phyloP scores from a whole-genome alignment of 2,329 filamentous ascomycete genomes.

The Calonectria multiphialidica region DNA sequence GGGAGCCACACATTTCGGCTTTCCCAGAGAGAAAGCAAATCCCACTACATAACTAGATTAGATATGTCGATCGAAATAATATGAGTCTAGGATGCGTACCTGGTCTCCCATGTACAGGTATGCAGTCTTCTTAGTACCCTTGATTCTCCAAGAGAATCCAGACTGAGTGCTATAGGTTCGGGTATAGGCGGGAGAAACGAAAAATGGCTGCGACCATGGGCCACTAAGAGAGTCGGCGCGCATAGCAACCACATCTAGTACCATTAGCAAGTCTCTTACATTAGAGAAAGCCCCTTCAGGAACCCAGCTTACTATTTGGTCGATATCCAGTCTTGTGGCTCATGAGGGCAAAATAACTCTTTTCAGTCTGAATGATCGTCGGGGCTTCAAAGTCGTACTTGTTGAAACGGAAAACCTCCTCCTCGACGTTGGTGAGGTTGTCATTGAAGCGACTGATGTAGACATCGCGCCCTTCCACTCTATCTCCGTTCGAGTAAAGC shows the following conservation, averaged over 20 bases:
- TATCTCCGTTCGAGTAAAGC: slow-evolving; percentile 71
- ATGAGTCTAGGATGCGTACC: slow-evolving; percentile 20
- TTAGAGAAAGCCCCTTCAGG: fast-evolving
- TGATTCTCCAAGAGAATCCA: slow-evolving; percentile 61
- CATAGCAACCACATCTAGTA: slow-evolving; percentile 63
- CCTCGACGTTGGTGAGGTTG: slow-evolving; percentile 62
- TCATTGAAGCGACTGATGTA: slow-evolving; percentile 68
- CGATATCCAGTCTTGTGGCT: slow-evolving; percentile 73
- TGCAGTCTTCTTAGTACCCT: slow-evolving; percentile 58
- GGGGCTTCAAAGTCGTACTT: slow-evolving; percentile 73
- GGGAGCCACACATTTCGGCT: slow-evolving; percentile 69
- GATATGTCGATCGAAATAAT: fast-evolving
- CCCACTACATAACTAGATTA: slow-evolving; percentile 51
- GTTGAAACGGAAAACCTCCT: slow-evolving; percentile 66
- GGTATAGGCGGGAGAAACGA: slow-evolving; percentile 61
- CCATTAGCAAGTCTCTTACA: neutral
- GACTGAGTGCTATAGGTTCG: slow-evolving; percentile 65
- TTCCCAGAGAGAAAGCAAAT: slow-evolving; percentile 65
- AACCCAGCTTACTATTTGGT: slow-evolving; percentile 59
- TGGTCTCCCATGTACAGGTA: slow-evolving; percentile 63
- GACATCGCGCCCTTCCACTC: slow-evolving; percentile 65
- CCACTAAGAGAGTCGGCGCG: slow-evolving; percentile 61
- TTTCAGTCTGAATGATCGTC: slow-evolving; percentile 70
- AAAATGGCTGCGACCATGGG: slow-evolving; percentile 66
- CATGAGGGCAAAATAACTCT: slow-evolving; percentile 71